Percentiles rank a stretch among this genome's conserved stretches.
Conservation (phyloP, 495 filamentous ascomycete genomes). For the Trichoderma erinaceum region DNA sequence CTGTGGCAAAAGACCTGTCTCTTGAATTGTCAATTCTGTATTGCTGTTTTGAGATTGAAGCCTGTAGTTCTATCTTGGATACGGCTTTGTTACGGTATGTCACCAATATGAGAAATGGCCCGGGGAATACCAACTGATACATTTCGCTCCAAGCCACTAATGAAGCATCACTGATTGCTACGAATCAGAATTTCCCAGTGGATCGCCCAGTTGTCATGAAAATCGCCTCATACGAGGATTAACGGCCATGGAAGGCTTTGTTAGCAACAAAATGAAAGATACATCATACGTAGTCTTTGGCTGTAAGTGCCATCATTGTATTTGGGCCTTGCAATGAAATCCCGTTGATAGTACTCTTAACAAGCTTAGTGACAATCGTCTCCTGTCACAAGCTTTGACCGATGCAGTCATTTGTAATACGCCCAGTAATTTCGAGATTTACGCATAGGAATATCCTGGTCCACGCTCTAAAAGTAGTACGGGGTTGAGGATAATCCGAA, state of each 20-base stretch:
- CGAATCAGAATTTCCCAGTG: slow-evolving; percentile 49
- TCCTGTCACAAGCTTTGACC: slow-evolving; percentile 44
- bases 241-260: slow-evolving; percentile 46
- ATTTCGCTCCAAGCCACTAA: slow-evolving; percentile 29
- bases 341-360: slow-evolving; percentile 48
- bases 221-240: slow-evolving; percentile 58
- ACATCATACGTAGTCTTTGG: slow-evolving; percentile 59
- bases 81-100: too few relatives aligned
- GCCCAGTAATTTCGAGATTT: slow-evolving; percentile 53
- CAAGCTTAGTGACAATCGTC: slow-evolving; percentile 41
- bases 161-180: slow-evolving; percentile 45
- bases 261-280: slow-evolving; percentile 38
- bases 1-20: too few relatives aligned
- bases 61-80: too few relatives aligned
- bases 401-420: slow-evolving; percentile 55
- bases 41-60: too few relatives aligned
- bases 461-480: slow-evolving; percentile 49
- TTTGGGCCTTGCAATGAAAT: slow-evolving; percentile 57
- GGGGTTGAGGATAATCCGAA: slow-evolving; percentile 24
- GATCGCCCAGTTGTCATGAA: slow-evolving; percentile 54
- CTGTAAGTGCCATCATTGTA: slow-evolving; percentile 49
- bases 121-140: slow-evolving; percentile 51
- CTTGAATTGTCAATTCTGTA: too few relatives aligned
- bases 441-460: slow-evolving; percentile 58
- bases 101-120: slow-evolving; percentile 49